These are phyloP conservation scores for Kwoniella mangroviensis DNA, from an alignment of 768 basidiomycete genomes.

Conservation along the genomic window DNA sequence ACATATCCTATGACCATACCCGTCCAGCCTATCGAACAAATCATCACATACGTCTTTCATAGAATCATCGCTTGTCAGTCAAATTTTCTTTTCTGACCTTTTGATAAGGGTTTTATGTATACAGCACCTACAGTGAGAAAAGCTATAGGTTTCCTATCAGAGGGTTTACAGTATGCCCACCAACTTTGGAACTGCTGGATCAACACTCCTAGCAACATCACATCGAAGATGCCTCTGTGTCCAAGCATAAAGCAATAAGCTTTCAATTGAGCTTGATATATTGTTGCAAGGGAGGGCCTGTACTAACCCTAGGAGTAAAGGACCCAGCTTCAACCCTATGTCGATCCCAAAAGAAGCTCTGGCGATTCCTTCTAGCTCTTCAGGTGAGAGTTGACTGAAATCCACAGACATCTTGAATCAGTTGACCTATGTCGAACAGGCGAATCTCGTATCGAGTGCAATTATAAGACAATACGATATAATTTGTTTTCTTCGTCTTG, in stretches of 20 bases:
- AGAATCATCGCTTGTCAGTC: neutral
- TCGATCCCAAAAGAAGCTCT: neutral
- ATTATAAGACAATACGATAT: no score
- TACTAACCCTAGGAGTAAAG: neutral
- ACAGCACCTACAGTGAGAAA: neutral
- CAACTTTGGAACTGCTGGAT: neutral
- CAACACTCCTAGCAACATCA: neutral
- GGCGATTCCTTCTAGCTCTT: neutral
- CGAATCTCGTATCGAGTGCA: no score
- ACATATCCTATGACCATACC: neutral
- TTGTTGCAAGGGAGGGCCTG: no score
- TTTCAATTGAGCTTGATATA: no score
- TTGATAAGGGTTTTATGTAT: no score
- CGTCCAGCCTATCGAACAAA: neutral
- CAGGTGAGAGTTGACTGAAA: neutral
- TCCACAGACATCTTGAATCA: neutral
- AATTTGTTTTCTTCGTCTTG: no score
- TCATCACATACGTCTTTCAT: neutral
- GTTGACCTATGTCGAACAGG: neutral
- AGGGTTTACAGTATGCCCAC: neutral
- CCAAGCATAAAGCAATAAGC: neutral
- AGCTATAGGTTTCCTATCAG: neutral
- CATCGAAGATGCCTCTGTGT: neutral
- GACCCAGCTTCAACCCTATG: neutral
- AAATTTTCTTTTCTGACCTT: neutral